These are phyloP conservation scores for Olyra latifolia DNA, from an alignment of 176 grass and related monocot genomes.

Conservation along the genomic window DNA sequence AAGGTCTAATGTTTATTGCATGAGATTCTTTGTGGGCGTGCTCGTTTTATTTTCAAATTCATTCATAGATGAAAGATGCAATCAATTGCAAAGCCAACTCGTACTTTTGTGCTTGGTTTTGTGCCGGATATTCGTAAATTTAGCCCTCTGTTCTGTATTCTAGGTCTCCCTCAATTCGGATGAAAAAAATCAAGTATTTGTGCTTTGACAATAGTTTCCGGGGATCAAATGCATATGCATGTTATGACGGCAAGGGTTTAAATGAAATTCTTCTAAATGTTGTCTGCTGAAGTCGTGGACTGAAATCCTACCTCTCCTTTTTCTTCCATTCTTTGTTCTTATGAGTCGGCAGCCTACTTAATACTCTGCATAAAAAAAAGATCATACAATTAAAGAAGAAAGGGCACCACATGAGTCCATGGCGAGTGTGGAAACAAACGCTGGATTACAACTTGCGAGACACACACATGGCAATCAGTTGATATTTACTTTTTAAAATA, in stretches of 20 bases:
- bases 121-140: background rate
- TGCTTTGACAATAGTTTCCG: background rate
- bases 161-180: background rate
- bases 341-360: background rate
- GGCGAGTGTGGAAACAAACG: background rate
- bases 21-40: slow-evolving; percentile 3
- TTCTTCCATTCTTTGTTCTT: background rate
- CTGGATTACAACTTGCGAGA: background rate
- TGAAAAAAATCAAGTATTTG: too few relatives aligned
- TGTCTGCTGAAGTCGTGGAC: background rate
- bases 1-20: slow-evolving; percentile 5
- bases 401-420: slow-evolving; percentile 2
- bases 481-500: background rate
- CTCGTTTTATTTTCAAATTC: background rate
- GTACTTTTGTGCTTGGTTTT: background rate
- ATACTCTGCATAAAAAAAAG: background rate
- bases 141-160: background rate
- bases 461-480: background rate
- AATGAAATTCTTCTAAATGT: background rate
- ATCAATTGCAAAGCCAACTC: background rate
- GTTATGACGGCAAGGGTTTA: background rate
- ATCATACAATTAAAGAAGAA: background rate
- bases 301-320: background rate
- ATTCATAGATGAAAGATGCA: background rate
- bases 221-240: background rate